These are phyloP conservation scores for Magnusiomyces tetraspermus DNA, from an alignment of 1,139 yeast species.

Conservation along the genomic window DNA sequence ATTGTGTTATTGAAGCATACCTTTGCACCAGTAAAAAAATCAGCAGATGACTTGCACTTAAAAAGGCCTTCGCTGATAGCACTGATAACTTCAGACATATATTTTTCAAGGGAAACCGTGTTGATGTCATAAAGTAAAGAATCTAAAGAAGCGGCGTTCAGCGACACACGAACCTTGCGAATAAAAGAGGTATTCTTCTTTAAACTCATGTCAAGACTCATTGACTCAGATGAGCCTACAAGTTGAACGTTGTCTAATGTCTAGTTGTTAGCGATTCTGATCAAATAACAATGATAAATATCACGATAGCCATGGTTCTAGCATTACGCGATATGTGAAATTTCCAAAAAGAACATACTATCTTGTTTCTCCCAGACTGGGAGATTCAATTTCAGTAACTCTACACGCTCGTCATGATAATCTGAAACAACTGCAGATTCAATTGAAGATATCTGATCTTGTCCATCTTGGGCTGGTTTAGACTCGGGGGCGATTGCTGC, in stretches of 20 bases:
- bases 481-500: background rate
- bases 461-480: background rate
- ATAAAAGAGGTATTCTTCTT: conserved; percentile 81
- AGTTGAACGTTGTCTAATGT: background rate
- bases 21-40: conserved; percentile 55
- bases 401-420: conserved; percentile 23
- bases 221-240: conserved; percentile 26
- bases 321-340: no score
- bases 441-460: background rate
- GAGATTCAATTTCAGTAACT: conserved; percentile 38
- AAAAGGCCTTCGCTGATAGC: conserved; percentile 56
- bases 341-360: conserved; percentile 16
- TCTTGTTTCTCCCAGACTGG: conserved; percentile 48
- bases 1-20: conserved; percentile 1
- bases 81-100: conserved; percentile 59
- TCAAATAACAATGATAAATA: no score
- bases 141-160: conserved; percentile 42
- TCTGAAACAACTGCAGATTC: background rate
- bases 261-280: background rate
- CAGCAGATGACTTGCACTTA: conserved; percentile 48
- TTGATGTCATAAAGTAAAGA: conserved; percentile 52
- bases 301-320: no score
- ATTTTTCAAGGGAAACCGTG: conserved; percentile 61
- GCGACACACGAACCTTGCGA: conserved; percentile 52
- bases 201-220: conserved; percentile 59